These are phyloP conservation scores for Penicillium manginii DNA, from an alignment of 495 filamentous ascomycete species.

Conservation along the genomic window DNA sequence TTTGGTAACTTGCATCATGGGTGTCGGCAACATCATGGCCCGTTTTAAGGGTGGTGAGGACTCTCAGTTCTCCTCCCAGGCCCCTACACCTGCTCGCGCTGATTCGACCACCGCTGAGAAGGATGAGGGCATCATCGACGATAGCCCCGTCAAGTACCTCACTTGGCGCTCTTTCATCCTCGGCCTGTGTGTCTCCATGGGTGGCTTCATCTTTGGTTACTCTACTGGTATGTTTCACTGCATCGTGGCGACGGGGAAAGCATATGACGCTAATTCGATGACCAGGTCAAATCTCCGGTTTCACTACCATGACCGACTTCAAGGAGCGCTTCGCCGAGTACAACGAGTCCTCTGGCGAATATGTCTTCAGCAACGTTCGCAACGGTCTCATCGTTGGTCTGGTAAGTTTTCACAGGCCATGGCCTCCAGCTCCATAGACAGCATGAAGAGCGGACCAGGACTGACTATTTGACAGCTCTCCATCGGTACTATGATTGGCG, in stretches of 20 bases:
- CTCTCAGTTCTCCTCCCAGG: slow-evolving; percentile 38
- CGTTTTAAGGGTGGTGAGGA: slow-evolving; percentile 39
- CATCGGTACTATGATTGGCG: slow-evolving; percentile 71
- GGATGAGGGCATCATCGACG: slow-evolving; percentile 44
- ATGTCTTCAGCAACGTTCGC: slow-evolving; percentile 57
- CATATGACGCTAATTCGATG: neutral
- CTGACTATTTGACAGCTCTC: slow-evolving; percentile 47
- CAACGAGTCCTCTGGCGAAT: slow-evolving; percentile 35
- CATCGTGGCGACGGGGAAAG: neutral
- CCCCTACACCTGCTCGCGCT: slow-evolving; percentile 42
- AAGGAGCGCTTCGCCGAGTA: slow-evolving; percentile 49
- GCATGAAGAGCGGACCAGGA: neutral
- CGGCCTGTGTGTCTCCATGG: slow-evolving; percentile 64
- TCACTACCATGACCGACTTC: slow-evolving; percentile 64
- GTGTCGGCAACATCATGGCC: slow-evolving; percentile 37
- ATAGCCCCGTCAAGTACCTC: slow-evolving; percentile 51
- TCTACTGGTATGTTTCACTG: slow-evolving; percentile 56
- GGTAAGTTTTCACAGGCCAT: slow-evolving; percentile 32
- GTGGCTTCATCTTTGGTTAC: slow-evolving; percentile 78
- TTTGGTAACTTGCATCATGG: slow-evolving; percentile 37
- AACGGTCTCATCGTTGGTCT: slow-evolving; percentile 61
- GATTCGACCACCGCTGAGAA: slow-evolving; percentile 46
- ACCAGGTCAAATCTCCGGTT: slow-evolving; percentile 58
- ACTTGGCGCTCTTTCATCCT: slow-evolving; percentile 56
- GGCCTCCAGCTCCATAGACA: neutral